Base-by-base conservation (phyloP, 306 rosid species). In the Trifolium pratense region DNA sequence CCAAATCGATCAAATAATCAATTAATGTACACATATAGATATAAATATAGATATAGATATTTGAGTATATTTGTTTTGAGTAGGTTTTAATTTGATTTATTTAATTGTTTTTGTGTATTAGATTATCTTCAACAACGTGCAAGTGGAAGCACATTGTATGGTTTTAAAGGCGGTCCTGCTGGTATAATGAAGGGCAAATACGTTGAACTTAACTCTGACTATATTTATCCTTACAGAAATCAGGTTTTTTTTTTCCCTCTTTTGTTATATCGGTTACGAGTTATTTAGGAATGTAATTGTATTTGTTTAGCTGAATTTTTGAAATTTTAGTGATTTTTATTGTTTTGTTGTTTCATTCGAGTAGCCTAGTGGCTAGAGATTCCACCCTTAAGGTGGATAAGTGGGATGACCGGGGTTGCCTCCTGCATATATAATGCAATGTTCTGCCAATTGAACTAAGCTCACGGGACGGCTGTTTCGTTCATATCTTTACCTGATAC, bases 161-260 rank as follows among this genome's bases (percentile, higher is more conserved):
- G 97, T 55, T 95, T 95, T 83, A 87, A 73, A 66, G 99, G 99
- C 6, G 99, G 99, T 31, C 99, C 99, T 60, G 99, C 97, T 23
- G 99, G 99, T 62, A 90, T 95, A 75, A 91, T 95, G 97, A 95
- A 91, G 81, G 51, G 93, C 76, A 95, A 95, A 75, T 95, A 86
- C 74, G 51, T 89, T 65, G 99, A 91, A 73, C 89, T 95, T 66
- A 80, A 23, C 26, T 7, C 97, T 3, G 99, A 95, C 0, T 88
- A 60, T 78, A 92, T 95, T 88, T 85, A 92, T 72, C 97, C 99
- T 42, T 95, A 90, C 64, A 86, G 97, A 82, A 95, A 95, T 82
- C 99, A 95, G 93, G 99, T 95, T 7, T 90, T 4, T 20, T 7
- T 51, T 56, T 40, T n/a, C n/a, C n/a, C 29, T 25, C 29, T 46